phyloP scores from a whole-genome alignment of 2,329 filamentous ascomycete genomes.

The Albifimbria verrucaria region DNA sequence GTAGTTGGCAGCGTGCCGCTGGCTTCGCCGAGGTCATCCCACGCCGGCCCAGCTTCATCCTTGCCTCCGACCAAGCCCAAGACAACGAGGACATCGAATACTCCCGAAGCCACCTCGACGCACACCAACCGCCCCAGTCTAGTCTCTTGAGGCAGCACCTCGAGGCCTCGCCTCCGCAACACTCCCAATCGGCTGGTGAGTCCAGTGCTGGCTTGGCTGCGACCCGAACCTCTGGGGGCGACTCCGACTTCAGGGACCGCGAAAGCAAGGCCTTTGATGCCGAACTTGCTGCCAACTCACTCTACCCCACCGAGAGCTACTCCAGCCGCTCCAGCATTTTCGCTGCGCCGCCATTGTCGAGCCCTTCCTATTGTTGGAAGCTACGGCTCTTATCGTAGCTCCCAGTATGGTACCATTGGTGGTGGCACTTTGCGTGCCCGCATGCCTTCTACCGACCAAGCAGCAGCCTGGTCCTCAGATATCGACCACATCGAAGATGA shows the following conservation, averaged over 20 bases:
- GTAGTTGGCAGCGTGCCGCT: conserved; percentile 88
- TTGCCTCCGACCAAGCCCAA: conserved; percentile 49
- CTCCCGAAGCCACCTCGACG: conserved; percentile 37
- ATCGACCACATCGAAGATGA: conserved; percentile 22
- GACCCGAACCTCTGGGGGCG: conserved; percentile 11
- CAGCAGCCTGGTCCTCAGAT: conserved; percentile 3
- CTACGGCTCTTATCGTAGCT: conserved; percentile 54
- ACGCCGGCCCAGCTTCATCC: conserved; percentile 70
- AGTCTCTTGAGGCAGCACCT: conserved; percentile 53
- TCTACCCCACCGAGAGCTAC: conserved; percentile 22
- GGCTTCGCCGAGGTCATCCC: conserved; percentile 86
- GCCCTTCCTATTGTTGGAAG: conserved; percentile 70
- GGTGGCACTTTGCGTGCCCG: conserved; percentile 28
- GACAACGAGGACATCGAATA: conserved; percentile 34
- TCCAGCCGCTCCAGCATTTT: conserved; percentile 46
- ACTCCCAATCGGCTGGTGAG: conserved; percentile 13
- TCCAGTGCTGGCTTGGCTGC: conserved; percentile 11
- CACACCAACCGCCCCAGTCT: conserved; percentile 26
- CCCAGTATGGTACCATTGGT: conserved; percentile 52
- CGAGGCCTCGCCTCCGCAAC: conserved; percentile 31
- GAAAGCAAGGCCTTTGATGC: conserved; percentile 47
- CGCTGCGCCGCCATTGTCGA: conserved; percentile 57
- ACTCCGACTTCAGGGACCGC: conserved; percentile 35
- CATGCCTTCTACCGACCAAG: conserved; percentile 33
- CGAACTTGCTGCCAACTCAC: conserved; percentile 32